Conservation (phyloP, 371 early-diverging fungal species). For the Mucor piriformis region DNA sequence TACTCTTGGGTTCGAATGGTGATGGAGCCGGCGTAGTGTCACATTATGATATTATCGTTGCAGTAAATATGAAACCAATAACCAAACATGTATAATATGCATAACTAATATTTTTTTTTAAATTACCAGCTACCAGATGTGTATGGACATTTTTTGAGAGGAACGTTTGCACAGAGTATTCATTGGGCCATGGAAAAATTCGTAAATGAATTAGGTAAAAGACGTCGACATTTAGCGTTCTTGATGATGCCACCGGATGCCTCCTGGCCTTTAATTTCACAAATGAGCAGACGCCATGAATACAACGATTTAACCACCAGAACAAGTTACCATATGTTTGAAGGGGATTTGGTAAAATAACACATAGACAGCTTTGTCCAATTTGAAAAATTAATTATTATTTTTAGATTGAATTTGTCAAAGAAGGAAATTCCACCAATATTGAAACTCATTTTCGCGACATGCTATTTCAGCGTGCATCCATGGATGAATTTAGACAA, state of each 20-base stretch:
- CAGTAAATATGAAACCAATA: conserved; percentile 42
- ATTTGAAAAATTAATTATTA: background rate
- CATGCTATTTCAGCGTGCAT: conserved; percentile 75
- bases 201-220: conserved; percentile 59
- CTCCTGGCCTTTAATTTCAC: conserved; percentile 81
- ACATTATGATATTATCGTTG: conserved; percentile 56
- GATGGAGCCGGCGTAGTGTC: conserved; percentile 55
- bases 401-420: conserved; percentile 61
- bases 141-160: conserved; percentile 50
- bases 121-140: conserved; percentile 58
- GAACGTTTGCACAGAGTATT: conserved; percentile 56
- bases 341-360: conserved; percentile 52
- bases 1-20: conserved; percentile 45
- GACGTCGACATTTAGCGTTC: conserved; percentile 57
- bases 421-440: conserved; percentile 62
- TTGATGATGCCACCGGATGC: conserved; percentile 78
- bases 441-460: conserved; percentile 66
- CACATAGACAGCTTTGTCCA: background rate
- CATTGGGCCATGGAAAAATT: conserved; percentile 74
- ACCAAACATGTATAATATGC: no score
- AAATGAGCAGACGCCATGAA: conserved; percentile 74
- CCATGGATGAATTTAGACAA: conserved; percentile 73
- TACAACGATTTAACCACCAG: conserved; percentile 71
- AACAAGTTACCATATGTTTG: conserved; percentile 62
- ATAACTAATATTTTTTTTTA: no score